Evolutionary conservation across 331 rosid species (phyloP), one percentile per base, ranked within the genome.

Genomic region (Ulmus americana): DNA sequence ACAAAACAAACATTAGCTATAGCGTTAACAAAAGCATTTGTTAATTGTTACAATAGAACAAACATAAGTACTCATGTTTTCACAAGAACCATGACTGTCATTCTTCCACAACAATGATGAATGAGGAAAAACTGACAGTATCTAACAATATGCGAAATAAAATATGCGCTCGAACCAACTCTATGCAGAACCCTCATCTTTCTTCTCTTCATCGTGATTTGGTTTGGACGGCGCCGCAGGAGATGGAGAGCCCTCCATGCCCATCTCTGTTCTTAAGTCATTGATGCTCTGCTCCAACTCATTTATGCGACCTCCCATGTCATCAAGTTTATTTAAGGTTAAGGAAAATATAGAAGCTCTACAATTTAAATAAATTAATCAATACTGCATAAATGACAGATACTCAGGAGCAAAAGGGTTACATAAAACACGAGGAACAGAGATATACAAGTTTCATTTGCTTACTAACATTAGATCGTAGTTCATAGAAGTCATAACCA

Each of bases 201-300:
- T 79, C 79, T 63, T 82, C 51, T 14, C 63, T 16, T 83, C 95
- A 65, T 80, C 87, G 50, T 70, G 74, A 49, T 56, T 67, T 54
- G 89, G 59, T 75, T 82, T 84, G 48, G 81, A 72, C 5, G 86
- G 59, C 40, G 80, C 55, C 52, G 38, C 35, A 7, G 92, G 95
- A 45, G 92, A 81, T 39, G 91, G 90, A 55, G 95, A 86, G 68
- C 87, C 57, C 83, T 91, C 97, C 38, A 86, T 86, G 10, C 97
- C 97, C 91, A 91, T 91, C 81, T 91, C 97, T 39, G 86, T 69
- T 75, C 81, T 85, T 39, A 91, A 74, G 54, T 91, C 96, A 3
- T 76, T 86, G 75, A 91, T 81, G 86, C 96, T 88, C 55, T 80
- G 83, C 80, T 91, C 97, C 92, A 91, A 66, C 71, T 91, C 97